Conservation (phyloP, 164 flowering plant species). For the Malania oleifera region DNA sequence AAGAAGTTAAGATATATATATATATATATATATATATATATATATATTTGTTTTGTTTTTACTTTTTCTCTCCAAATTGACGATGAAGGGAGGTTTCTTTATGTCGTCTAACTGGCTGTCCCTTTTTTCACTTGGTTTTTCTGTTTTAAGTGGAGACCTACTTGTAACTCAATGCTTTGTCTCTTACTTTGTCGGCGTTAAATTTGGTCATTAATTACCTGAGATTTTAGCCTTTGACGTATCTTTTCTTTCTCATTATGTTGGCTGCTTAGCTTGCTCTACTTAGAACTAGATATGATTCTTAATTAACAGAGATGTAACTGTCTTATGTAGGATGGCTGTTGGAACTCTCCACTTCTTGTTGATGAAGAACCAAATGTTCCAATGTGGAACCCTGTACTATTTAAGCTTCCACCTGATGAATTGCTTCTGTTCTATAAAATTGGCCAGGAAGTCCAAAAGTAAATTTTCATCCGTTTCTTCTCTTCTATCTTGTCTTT, state of each 20-base stretch:
- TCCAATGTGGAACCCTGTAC: conserved; percentile 96
- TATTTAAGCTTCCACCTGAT: conserved; percentile 67
- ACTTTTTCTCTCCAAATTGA: too few species aligned
- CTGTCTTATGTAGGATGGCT: conserved; percentile 55
- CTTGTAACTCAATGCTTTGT: too few species aligned
- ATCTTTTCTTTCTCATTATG: neutral
- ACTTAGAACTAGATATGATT: neutral
- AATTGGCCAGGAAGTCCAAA: conserved; percentile 80
- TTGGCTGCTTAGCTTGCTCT: neutral
- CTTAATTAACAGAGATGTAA: conserved; percentile 2
- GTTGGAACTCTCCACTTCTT: conserved; percentile 59
- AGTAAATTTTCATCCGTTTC: conserved; percentile 34
- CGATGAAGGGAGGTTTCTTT: too few species aligned
- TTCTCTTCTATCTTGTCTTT: neutral
- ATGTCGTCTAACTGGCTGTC: too few species aligned
- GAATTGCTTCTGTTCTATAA: conserved; percentile 83
- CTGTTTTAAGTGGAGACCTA: too few species aligned
- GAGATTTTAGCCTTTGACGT: too few species aligned
- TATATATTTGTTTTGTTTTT: too few species aligned
- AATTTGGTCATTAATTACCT: too few species aligned
- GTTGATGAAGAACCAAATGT: conserved; percentile 66
- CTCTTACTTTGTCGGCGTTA: too few species aligned
- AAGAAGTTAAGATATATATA: too few species aligned
- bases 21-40: too few species aligned
- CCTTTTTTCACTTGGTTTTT: too few species aligned